Conservation (phyloP, 2,329 filamentous ascomycete species). For the Epichloe amarillans region DNA sequence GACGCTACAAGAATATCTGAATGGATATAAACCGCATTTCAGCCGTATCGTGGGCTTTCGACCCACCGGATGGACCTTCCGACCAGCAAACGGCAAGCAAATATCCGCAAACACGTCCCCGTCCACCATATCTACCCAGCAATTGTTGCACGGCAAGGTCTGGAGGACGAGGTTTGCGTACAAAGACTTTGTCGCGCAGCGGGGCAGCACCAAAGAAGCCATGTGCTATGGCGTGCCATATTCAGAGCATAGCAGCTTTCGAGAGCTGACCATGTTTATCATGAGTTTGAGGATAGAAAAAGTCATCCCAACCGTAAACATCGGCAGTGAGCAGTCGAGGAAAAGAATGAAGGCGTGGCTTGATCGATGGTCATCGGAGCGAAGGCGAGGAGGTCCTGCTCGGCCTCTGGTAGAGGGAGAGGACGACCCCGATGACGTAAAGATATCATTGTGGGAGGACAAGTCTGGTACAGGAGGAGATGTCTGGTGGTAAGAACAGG, state of each 20-base stretch:
- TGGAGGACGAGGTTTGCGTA: slow-evolving; percentile 68
- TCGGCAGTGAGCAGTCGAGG: slow-evolving; percentile 44
- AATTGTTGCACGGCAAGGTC: slow-evolving; percentile 42
- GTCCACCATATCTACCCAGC: slow-evolving; percentile 33
- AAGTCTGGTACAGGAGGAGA: slow-evolving; percentile 24
- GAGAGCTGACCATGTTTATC: slow-evolving; percentile 87
- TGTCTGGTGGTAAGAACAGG: slow-evolving; percentile 22
- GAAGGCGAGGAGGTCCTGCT: slow-evolving; percentile 41
- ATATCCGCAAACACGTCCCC: slow-evolving; percentile 42
- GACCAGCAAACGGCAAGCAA: slow-evolving; percentile 43
- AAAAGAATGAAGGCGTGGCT: slow-evolving; percentile 52
- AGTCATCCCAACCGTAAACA: slow-evolving; percentile 87
- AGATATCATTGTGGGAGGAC: slow-evolving; percentile 24
- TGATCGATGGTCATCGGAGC: slow-evolving; percentile 47
- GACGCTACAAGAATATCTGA: slow-evolving; percentile 80
- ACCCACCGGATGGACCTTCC: slow-evolving; percentile 89
- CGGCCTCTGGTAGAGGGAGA: slow-evolving; percentile 28
- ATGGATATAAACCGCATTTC: slow-evolving; percentile 68
- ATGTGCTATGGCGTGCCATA: slow-evolving; percentile 93
- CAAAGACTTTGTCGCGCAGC: slow-evolving; percentile 63
- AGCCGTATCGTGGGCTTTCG: slow-evolving; percentile 79
- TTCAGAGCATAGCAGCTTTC: slow-evolving; percentile 87
- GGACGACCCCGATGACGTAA: slow-evolving; percentile 17
- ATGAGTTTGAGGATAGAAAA: slow-evolving; percentile 77
- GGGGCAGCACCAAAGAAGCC: slow-evolving; percentile 75